phyloP scores from a whole-genome alignment of 2,329 filamentous ascomycete species.

The Talaromyces marneffei region DNA sequence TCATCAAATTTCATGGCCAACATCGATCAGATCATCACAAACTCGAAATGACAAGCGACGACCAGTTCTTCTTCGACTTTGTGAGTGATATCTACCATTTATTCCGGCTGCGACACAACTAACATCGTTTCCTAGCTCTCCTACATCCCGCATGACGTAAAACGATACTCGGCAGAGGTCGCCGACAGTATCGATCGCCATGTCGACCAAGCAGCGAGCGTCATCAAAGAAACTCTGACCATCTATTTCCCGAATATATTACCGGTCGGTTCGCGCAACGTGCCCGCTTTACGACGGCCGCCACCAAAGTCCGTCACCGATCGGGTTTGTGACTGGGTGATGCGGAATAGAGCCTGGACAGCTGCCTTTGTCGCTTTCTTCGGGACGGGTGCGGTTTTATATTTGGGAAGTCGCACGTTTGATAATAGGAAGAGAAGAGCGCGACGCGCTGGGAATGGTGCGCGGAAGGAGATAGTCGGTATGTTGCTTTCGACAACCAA shows the following conservation, averaged over 20 bases:
- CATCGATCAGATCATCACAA: not conserved
- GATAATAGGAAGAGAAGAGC: slow-evolving; percentile 64
- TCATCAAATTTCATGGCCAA: not conserved
- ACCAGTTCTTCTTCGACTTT: slow-evolving; percentile 70
- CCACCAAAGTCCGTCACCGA: slow-evolving; percentile 45
- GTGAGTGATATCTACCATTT: slow-evolving; percentile 46
- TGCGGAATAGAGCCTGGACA: slow-evolving; percentile 65
- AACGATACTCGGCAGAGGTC: slow-evolving; percentile 63
- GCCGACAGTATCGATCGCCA: slow-evolving; percentile 76
- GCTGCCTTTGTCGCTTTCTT: slow-evolving; percentile 65
- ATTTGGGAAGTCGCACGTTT: slow-evolving; percentile 57
- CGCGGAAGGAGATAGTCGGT: slow-evolving; percentile 73
- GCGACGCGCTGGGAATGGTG: slow-evolving; percentile 72
- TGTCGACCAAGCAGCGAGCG: slow-evolving; percentile 68
- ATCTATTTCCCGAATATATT: slow-evolving; percentile 63
- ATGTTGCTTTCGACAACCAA: slow-evolving; percentile 20
- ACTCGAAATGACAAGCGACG: slow-evolving; percentile 66
- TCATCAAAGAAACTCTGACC: slow-evolving; percentile 64
- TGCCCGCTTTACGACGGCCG: slow-evolving; percentile 24
- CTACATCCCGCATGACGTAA: slow-evolving; percentile 59
- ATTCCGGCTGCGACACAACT: not conserved
- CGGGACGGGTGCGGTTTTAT: slow-evolving; percentile 56
- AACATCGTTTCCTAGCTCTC: slow-evolving; percentile 43
- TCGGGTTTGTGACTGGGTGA: slow-evolving; percentile 64
- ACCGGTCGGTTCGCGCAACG: slow-evolving; percentile 44